These are phyloP conservation scores for Drechslerella stenobrocha DNA, from an alignment of 2,329 filamentous ascomycete genomes.

Conservation along the genomic window DNA sequence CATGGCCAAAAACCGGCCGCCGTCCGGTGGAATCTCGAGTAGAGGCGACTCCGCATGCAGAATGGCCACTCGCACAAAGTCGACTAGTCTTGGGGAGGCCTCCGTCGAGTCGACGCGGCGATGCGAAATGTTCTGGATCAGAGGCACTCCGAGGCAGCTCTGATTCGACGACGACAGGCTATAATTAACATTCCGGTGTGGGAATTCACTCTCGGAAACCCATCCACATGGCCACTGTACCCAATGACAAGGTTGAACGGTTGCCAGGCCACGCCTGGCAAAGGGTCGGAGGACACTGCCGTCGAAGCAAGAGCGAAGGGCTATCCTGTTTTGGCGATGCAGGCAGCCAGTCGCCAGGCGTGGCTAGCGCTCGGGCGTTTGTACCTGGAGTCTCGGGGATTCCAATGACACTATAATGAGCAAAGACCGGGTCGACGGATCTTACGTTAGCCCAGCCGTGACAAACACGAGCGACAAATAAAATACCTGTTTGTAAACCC, in stretches of 20 bases:
- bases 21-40: not conserved
- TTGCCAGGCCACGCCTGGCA: not conserved
- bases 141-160: not conserved
- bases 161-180: not conserved
- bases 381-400: not conserved
- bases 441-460: no score
- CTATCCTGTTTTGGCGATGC: slow-evolving; percentile 1
- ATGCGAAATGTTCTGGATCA: slow-evolving; percentile 1
- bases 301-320: slow-evolving; percentile 4
- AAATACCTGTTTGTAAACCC: no score
- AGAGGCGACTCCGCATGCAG: not conserved
- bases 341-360: slow-evolving; percentile 1
- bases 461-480: no score
- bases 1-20: slow-evolving; percentile 1
- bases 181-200: not conserved
- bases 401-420: not conserved
- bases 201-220: not conserved
- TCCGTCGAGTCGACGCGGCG: slow-evolving; percentile 3
- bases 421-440: not conserved
- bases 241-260: slow-evolving; percentile 2
- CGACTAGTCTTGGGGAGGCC: no score
- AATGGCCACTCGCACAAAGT: no score
- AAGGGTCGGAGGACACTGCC: not conserved
- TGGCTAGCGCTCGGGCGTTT: not conserved
- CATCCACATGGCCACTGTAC: not conserved